Evolutionary conservation across 2,329 filamentous ascomycete species (phyloP), one percentile per base, ranked within the genome.

Genomic region (Diaporthe aspalathi): DNA sequence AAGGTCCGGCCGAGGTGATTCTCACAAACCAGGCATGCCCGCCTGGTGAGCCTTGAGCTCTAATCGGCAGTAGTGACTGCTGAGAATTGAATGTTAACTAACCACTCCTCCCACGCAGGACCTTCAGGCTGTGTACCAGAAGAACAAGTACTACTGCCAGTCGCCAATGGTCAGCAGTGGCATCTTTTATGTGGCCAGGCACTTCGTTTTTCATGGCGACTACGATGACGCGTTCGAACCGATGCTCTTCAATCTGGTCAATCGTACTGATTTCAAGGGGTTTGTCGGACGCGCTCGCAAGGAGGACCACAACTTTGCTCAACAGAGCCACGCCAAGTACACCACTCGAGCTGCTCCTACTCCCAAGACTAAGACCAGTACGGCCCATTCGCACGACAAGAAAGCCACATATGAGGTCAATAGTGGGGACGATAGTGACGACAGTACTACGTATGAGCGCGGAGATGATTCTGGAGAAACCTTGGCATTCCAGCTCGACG

Each of bases 231-330:
- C 54, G 6, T 56, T 54, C 40, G 35, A 45, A 12, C 49, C 57
- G 16, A 50, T 60, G 29, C 66, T 68, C 11, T 68, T 68, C 40
- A 57, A 66, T 17, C 57, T 70, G 27, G 27, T 29, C 35, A 65
- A 53, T 11, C 40, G 24, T 6, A 20, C n/a, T 1, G 50, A 66
- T 38, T 38, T 22, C 57, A 49, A 50, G 9, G 56, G 11, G 5
- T 47, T 66, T 6, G 38, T 70, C 1, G 22, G 38, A 24, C 50
- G 29, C 7, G 47, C n/a, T 47, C 56, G 49, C 24, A 40, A 32
- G 16, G 35, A 56, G 57, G 68, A 66, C 50, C 68, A 40, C 1
- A 16, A 54, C 8, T 35, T 35, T 8, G 60, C 68, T 2, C 27
- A n/a, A 22, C 40, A 49, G 22, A 27, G 50, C 8, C 66, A 57